Base-by-base conservation (phyloP, 805 yeast species). In the Candida patagonica region DNA sequence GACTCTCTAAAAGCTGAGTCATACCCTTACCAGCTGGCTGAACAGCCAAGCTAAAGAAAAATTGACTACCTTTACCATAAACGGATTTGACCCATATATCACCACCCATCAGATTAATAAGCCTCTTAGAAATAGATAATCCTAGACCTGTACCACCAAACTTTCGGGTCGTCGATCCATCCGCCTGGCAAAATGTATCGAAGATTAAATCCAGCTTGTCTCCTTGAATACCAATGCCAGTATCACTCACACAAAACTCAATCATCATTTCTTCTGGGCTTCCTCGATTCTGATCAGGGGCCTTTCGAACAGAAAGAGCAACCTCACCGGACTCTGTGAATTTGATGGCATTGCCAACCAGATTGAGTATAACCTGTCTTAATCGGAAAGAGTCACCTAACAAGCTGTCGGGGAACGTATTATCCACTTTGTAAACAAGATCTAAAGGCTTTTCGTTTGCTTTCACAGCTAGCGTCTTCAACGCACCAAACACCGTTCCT, bases 91-190 rank as follows among this genome's bases (percentile, higher is more conserved):
- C 95, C 95, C 95, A 84, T 46, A 85, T 84, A 47, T 81, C 89
- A 56, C 95, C 95, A 31, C 95, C 95, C 95, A 86, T 85, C 48
- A 85, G 69, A 53, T 83, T 88, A 54, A 86, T 85, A 50, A 85
- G 70, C 52, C 84, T 86, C 59, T 83, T 84, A 7, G 95, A 86
- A 58, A 85, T 85, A 2, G 94, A 82, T 41, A 85, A 68, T 13
- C 95, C 95, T 34, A 85, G 68, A 47, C 95, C 95, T 2, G 95
- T 86, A 54, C 95, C 95, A 52, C 95, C 95, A 57, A 85, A 86
- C 60, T 84, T 84, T 57, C 95, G 73, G 1, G 95, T 85, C 2
- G 95, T 85, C 4, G 94, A 83, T 30, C 95, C 95, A 62, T 85
- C 95, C 6, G 95, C 95, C 59, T 85, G 95, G 50, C 95, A 81